Base-by-base conservation (phyloP, 2,329 filamentous ascomycete genomes). In the Stachybotrys echinatus region DNA sequence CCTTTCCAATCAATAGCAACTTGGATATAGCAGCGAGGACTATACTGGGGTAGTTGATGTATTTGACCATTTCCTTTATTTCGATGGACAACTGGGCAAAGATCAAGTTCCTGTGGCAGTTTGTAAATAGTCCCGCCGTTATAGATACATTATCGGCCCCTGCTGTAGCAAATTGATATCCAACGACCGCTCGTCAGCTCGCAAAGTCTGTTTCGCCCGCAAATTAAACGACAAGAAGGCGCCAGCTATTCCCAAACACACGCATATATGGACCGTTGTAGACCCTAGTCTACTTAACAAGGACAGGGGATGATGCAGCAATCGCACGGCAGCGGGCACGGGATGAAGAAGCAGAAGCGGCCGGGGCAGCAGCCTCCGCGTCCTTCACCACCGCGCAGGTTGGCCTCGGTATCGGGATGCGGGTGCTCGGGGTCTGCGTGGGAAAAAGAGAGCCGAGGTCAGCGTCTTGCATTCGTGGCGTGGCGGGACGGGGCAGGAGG, bases 271-370 rank as follows among this genome's bases (percentile, higher is more conserved):
- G 10, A 34, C 27, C 27, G 5, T 14, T 34, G 27, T 14, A 34
- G 5, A n/a, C n/a, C n/a, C n/a, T n/a, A n/a, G n/a, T n/a, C 27
- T 14, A 34, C 27, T 10, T 40, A 8, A 10, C 18, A 40, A 40
- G 38, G 38, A 20, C 38, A 42, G 8, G 52, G 52, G 44, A 69
- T 66, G 45, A 69, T 64, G 53, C 67, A 70, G 52, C 60, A 70
- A 49, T 69, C 63, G 58, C 66, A 70, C 2, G 67, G 67, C 8
- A 70, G 50, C 18, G 67, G 67, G 55, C 67, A 69, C 12, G 67
- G 67, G 12, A 70, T 58, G 48, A 64, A 65, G 58, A 70, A 70
- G 59, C 67, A 70, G 61, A 70, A 70, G 6, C 66, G 64, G 4
- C 67, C 67, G 4, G 67, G 67, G 42, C 49, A 51, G 49, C 49